Evolutionary conservation across 495 filamentous ascomycete genomes (phyloP).

Genomic region (Penicillium bovifimosum): DNA sequence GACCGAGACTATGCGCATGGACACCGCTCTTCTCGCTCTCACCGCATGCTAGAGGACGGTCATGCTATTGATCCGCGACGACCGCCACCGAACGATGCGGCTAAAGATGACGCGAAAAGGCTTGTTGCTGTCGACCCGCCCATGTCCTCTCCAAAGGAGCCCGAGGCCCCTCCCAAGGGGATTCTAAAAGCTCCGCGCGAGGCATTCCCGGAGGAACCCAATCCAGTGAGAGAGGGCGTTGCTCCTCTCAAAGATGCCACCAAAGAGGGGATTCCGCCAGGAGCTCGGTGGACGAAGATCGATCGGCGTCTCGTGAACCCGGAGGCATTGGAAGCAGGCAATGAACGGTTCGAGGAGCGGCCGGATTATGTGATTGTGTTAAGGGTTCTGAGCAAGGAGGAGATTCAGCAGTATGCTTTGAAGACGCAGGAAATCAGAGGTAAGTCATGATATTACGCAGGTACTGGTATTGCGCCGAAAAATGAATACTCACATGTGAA

Average conservation of each 20-base stretch:
- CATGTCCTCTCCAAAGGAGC: constrained; percentile 23
- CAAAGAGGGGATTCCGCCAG: constrained; percentile 67
- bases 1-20: constrained; percentile 5
- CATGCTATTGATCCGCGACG: constrained; percentile 9
- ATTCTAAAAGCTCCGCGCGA: constrained; percentile 67
- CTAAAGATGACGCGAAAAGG: constrained; percentile 25
- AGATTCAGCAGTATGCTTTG: constrained; percentile 73
- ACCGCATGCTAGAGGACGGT: constrained; percentile 15
- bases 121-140: constrained; percentile 27
- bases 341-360: constrained; percentile 77
- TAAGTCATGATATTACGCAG: constrained; percentile 28
- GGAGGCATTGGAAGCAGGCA: constrained; percentile 65
- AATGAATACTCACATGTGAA: constrained; percentile 7
- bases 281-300: constrained; percentile 86
- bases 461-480: neutral
- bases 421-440: constrained; percentile 74
- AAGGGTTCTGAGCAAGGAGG: constrained; percentile 70
- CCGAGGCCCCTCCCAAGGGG: constrained; percentile 51
- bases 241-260: constrained; percentile 76
- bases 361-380: constrained; percentile 82
- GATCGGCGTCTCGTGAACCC: constrained; percentile 78
- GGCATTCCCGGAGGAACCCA: constrained; percentile 74
- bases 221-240: constrained; percentile 79
- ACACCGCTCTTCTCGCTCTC: constrained; percentile 25
- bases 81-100: constrained; percentile 7